These are phyloP conservation scores for Carex kokanica DNA, from an alignment of 176 grass and related monocot species.

Conservation along the genomic window DNA sequence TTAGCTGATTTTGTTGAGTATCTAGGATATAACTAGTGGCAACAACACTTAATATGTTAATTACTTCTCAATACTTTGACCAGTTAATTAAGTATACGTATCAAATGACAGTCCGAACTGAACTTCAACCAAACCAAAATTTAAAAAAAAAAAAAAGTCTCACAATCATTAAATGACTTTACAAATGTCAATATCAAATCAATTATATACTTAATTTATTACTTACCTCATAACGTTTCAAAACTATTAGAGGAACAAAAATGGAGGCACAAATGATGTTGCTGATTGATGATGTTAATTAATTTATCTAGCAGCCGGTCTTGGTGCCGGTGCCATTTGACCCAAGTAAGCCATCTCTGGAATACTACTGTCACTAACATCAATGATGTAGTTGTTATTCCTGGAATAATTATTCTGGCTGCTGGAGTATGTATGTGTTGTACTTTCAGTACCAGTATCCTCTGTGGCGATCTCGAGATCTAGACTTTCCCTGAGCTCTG, in stretches of 20 bases:
- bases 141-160: neutral
- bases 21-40: no score
- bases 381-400: conserved; percentile 14
- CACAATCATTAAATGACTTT: neutral
- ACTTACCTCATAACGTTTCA: neutral
- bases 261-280: neutral
- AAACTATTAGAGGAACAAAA: neutral
- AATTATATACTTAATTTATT: neutral
- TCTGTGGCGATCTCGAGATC: conserved; percentile 26
- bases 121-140: neutral
- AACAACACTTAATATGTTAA: no score
- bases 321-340: neutral
- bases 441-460: neutral
- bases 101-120: no score
- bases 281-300: neutral
- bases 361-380: neutral
- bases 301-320: neutral
- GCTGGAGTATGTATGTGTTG: neutral
- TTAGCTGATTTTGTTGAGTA: no score
- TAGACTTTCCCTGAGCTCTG: conserved; percentile 53
- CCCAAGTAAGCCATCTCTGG: neutral
- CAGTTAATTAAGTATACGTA: no score
- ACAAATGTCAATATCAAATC: neutral
- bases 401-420: neutral
- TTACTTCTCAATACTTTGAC: no score